Conservation (phyloP, 345 rosid species). For the Eucalyptus erythrocorys region DNA sequence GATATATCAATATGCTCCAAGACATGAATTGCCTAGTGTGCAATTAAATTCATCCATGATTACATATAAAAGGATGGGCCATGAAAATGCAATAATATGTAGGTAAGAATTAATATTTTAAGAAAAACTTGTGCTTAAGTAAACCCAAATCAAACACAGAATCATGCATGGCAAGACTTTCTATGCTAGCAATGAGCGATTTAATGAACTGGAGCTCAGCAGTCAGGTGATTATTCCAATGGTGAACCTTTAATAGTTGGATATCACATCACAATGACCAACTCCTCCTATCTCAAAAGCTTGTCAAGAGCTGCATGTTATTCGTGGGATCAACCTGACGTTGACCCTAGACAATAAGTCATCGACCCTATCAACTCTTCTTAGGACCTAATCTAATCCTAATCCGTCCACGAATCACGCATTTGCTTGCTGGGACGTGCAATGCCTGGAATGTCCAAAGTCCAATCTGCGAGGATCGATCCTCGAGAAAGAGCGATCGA, state of each 20-base stretch:
- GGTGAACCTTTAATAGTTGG: neutral
- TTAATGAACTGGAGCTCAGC: neutral
- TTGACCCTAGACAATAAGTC: neutral
- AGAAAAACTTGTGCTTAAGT: neutral
- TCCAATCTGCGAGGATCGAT: neutral
- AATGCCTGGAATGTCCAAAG: neutral
- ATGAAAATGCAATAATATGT: neutral
- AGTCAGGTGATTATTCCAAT: neutral
- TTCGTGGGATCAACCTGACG: neutral
- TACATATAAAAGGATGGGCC: neutral
- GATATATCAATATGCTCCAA: neutral
- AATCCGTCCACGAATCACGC: neutral
- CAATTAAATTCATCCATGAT: neutral
- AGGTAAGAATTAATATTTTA: neutral
- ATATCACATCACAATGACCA: neutral
- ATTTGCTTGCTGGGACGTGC: neutral
- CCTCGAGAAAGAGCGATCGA: neutral
- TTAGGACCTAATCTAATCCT: neutral
- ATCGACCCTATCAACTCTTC: neutral
- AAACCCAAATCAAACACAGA: neutral
- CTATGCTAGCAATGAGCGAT: neutral
- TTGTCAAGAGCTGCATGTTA: neutral
- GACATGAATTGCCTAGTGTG: neutral
- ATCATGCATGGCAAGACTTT: neutral
- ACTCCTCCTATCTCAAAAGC: fast-evolving